phyloP scores from a whole-genome alignment of 768 basidiomycete species.

The Lentinus brumalis region DNA sequence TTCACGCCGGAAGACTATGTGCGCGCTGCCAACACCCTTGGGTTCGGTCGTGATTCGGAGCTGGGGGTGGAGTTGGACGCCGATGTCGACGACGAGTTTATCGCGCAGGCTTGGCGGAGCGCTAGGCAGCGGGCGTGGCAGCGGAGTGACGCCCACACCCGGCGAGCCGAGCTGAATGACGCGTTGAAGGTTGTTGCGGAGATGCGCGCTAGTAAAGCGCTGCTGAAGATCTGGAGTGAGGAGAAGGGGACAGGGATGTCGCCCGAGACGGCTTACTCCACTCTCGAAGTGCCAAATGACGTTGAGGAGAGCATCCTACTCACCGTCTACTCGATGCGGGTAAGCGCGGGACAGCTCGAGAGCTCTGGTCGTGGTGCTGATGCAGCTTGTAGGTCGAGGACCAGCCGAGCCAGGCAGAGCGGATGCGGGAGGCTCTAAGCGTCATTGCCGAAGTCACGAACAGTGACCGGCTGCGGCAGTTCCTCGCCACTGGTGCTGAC shows the following conservation, averaged over 20 bases:
- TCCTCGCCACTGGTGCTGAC: slow-evolving; percentile 66
- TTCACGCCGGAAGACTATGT: slow-evolving; percentile 61
- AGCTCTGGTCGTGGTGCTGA: slow-evolving; percentile 10
- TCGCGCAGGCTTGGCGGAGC: slow-evolving; percentile 68
- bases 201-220: slow-evolving; percentile 49
- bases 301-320: slow-evolving; percentile 79
- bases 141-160: slow-evolving; percentile 43
- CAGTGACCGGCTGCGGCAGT: slow-evolving; percentile 69
- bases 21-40: slow-evolving; percentile 52
- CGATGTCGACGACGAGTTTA: slow-evolving; percentile 69
- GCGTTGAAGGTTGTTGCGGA: slow-evolving; percentile 73
- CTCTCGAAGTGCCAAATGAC: slow-evolving; percentile 69
- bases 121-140: slow-evolving; percentile 60
- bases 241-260: slow-evolving; percentile 63
- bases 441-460: slow-evolving; percentile 77
- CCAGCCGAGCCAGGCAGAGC: slow-evolving; percentile 63
- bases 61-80: slow-evolving; percentile 70
- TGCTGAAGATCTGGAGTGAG: slow-evolving; percentile 55
- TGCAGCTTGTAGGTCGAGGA: slow-evolving; percentile 60
- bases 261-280: slow-evolving; percentile 68
- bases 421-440: slow-evolving; percentile 70
- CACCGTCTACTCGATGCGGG: slow-evolving; percentile 71
- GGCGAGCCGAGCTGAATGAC: slow-evolving; percentile 60
- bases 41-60: slow-evolving; percentile 63
- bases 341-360: slow-evolving; percentile 35